phyloP scores from a whole-genome alignment of 345 rosid genomes.

The Lepidium africanum region DNA sequence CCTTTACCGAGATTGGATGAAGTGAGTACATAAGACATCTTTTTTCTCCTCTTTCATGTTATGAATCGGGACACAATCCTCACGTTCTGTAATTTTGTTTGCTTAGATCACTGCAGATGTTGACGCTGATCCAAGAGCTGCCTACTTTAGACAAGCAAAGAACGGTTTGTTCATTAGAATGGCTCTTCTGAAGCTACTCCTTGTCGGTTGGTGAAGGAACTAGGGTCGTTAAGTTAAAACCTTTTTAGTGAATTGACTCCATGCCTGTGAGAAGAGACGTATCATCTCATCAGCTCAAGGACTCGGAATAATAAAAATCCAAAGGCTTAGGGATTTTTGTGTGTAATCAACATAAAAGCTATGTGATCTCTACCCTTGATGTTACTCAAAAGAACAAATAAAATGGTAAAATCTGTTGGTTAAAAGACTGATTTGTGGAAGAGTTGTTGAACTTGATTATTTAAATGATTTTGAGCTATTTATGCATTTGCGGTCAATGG shows the following conservation, averaged over 20 bases:
- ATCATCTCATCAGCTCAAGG: slow-evolving; percentile 4
- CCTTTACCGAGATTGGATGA: slow-evolving; percentile 96
- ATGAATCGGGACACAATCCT: background rate
- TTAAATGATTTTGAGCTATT: background rate
- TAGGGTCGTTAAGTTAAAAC: background rate
- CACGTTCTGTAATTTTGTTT: background rate
- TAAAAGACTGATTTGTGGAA: background rate
- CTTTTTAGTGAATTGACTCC: background rate
- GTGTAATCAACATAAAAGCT: slow-evolving; percentile 1
- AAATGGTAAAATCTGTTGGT: slow-evolving; percentile 6
- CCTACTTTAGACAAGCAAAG: slow-evolving; percentile 97
- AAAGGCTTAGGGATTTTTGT: background rate
- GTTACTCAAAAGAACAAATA: background rate
- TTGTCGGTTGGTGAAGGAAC: slow-evolving; percentile 31
- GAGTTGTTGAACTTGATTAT: slow-evolving; percentile 8
- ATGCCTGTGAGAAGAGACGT: background rate
- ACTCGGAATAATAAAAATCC: background rate
- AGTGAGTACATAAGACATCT: slow-evolving; percentile 28
- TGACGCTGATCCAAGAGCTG: slow-evolving; percentile 85
- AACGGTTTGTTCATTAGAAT: slow-evolving; percentile 89
- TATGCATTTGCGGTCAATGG: background rate
- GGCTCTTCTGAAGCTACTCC: slow-evolving; percentile 61
- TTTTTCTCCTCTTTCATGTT: background rate
- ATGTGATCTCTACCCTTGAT: background rate
- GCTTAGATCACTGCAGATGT: slow-evolving; percentile 72